Percentiles rank a stretch among this genome's conserved stretches.
These are phyloP conservation scores for Tolypocladium pustulatum DNA, from an alignment of 2,329 filamentous ascomycete genomes.

Conservation along the genomic window DNA sequence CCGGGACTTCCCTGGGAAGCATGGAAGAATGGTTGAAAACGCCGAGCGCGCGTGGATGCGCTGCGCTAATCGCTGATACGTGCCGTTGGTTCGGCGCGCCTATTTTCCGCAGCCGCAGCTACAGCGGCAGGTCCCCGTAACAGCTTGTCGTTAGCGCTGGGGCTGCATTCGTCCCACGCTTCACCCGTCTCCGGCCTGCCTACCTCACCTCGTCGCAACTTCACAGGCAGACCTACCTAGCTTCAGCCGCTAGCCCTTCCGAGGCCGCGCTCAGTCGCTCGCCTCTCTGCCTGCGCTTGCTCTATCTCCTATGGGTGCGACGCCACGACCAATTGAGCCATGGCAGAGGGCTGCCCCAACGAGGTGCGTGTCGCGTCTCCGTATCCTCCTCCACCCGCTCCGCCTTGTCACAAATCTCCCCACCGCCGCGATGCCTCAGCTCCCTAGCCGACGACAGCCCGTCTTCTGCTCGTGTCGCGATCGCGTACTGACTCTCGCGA, in stretches of 20 bases:
- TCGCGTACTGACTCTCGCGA: conserved; percentile 9
- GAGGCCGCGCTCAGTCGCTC: neutral
- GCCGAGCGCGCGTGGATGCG: neutral
- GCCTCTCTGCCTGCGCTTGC: neutral
- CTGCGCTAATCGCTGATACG: neutral
- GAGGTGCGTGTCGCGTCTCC: conserved; percentile 26
- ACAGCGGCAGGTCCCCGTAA: neutral
- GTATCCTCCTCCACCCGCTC: neutral
- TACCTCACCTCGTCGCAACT: neutral
- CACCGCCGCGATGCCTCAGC: neutral
- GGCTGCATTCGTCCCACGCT: neutral
- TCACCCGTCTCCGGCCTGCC: neutral
- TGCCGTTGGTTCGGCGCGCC: neutral
- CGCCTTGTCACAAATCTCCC: neutral
- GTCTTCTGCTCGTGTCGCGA: conserved; percentile 1
- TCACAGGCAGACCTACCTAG: neutral
- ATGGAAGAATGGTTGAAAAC: neutral
- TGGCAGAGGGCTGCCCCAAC: conserved; percentile 34
- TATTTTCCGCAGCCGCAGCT: neutral
- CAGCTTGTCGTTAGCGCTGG: neutral
- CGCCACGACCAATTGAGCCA: conserved; percentile 32
- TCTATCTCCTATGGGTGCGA: conserved; percentile 30
- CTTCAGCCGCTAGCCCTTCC: neutral
- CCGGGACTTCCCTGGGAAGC: neutral
- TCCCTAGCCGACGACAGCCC: neutral